These are phyloP conservation scores for Vinca minor DNA, from an alignment of 257 asterid genomes.

Conservation along the genomic window DNA sequence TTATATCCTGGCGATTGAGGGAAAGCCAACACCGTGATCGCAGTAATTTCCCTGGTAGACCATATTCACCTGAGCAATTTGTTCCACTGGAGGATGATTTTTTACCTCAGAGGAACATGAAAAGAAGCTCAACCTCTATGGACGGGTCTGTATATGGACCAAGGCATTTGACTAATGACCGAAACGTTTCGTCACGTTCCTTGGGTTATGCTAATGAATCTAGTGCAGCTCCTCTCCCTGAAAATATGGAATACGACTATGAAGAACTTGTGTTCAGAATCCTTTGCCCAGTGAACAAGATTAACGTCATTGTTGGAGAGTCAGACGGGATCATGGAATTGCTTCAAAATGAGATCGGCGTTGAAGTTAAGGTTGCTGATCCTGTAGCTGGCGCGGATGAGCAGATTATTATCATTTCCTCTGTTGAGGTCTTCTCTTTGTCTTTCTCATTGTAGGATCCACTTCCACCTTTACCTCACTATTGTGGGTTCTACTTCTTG, in stretches of 20 bases:
- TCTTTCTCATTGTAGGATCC: not conserved
- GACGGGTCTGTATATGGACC: slow-evolving; percentile 52
- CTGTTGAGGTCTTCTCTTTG: slow-evolving; percentile 58
- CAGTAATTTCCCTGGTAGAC: slow-evolving; percentile 42
- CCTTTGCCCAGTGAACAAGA: slow-evolving; percentile 67
- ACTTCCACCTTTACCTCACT: not conserved
- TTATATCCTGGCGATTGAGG: slow-evolving; percentile 71
- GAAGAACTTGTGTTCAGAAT: slow-evolving; percentile 76
- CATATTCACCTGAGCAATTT: slow-evolving; percentile 49
- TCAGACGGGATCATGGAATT: slow-evolving; percentile 64
- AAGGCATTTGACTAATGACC: slow-evolving; percentile 30
- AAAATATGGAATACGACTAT: slow-evolving; percentile 35
- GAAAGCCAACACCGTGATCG: slow-evolving; percentile 89
- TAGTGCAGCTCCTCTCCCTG: slow-evolving; percentile 34
- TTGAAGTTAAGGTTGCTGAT: slow-evolving; percentile 55
- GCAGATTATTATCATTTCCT: slow-evolving; percentile 51
- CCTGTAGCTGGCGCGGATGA: slow-evolving; percentile 50
- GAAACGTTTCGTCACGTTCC: slow-evolving; percentile 45
- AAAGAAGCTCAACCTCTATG: slow-evolving; percentile 32
- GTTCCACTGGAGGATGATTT: slow-evolving; percentile 47
- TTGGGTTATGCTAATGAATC: slow-evolving; percentile 48
- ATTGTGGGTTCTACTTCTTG: not conserved
- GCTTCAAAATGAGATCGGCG: slow-evolving; percentile 75
- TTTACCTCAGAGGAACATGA: slow-evolving; percentile 26
- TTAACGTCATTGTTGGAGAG: slow-evolving; percentile 60